Base-by-base conservation (phyloP, 2,329 filamentous ascomycete species). In the Colletotrichum melonis region DNA sequence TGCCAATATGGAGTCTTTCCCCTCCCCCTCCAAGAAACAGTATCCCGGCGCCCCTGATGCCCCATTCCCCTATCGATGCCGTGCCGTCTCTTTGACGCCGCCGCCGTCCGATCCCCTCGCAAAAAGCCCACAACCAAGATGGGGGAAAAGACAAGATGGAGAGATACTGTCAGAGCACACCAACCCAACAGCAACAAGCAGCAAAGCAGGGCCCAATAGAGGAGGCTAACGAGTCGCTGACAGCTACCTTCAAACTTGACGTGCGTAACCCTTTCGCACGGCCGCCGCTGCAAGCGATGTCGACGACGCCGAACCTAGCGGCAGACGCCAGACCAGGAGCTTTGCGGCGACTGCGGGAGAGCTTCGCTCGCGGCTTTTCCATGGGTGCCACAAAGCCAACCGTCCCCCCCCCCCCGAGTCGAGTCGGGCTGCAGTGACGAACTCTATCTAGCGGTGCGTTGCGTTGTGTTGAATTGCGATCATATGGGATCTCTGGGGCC, bases 201-300 rank as follows among this genome's bases (percentile, higher is more conserved):
- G 19, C 11, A 63, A 26, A 32, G n/a, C 19, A 58, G 22, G 52
- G 28, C 42, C 46, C 57, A 62, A 54, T 46, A 30, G 42, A 64
- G 52, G 59, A 55, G 42, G 55, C 49, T 59, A 22, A 38, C 5
- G 58, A 46, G 30, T 49, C 26, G 62, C 54, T 72, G 65, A 72
- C 69, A 72, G 59, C 58, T 63, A 16, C 35, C 58, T n/a, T n/a
- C 59, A 62, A 62, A 63, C 35, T 67, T 64, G 65, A 72, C 65
- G 65, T 69, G 65, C 59, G 64, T 55, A 38, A 54, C 65, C 65
- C 42, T 55, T 64, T 64, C 65, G 65, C 65, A 72, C 69, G 65
- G 69, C 69, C 65, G 65, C 69, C 65, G 69, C 59, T 64, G 69
- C 65, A 72, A 69, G 65, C 69, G 59, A 69, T 64, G 38, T 72